Conservation (phyloP, 1,284 basidiomycete genomes). For the Sporisorium exsertum region DNA sequence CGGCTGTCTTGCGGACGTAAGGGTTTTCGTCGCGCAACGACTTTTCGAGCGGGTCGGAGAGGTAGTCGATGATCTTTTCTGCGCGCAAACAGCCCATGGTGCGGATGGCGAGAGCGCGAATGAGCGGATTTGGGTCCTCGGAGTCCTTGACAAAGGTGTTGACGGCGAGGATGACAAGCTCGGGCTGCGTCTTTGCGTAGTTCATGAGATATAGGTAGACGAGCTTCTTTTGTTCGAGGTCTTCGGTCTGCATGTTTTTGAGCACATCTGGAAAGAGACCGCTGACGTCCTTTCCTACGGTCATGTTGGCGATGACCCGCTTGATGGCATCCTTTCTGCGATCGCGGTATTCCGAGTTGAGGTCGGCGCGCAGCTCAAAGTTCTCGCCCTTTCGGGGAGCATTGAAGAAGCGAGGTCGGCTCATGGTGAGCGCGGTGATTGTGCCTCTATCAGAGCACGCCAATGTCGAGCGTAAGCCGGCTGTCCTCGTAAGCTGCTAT, state of each 20-base stretch:
- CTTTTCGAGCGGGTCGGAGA: constrained; percentile 91
- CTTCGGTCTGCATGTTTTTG: constrained; percentile 96
- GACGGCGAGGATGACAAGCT: constrained; percentile 95
- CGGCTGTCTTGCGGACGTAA: constrained; percentile 87
- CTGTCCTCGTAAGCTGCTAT: neutral
- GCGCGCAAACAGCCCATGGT: constrained; percentile 97
- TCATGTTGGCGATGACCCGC: constrained; percentile 83
- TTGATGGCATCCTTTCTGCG: constrained; percentile 99
- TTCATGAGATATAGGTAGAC: constrained; percentile 99
- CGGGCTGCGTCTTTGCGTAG: constrained; percentile 97
- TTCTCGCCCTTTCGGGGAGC: constrained; percentile 69
- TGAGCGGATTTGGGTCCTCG: constrained; percentile 94
- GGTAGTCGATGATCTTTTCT: constrained; percentile 98
- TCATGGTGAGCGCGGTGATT: constrained; percentile 46
- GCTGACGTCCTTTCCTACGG: constrained; percentile 94
- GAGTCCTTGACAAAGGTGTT: constrained; percentile 97
- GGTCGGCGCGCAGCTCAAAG: constrained; percentile 65
- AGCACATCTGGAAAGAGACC: constrained; percentile 93
- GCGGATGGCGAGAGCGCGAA: constrained; percentile 93
- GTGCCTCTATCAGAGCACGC: neutral
- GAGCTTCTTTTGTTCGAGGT: constrained; percentile 94
- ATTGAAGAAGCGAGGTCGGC: constrained; percentile 68
- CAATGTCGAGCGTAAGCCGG: neutral
- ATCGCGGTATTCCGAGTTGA: constrained; percentile 95
- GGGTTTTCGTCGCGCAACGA: constrained; percentile 94